A percentile compares a stretch with the other conserved stretches of the same genome.
Conservation (phyloP, 108 stramenopile genomes). For the Seminavis robusta region DNA sequence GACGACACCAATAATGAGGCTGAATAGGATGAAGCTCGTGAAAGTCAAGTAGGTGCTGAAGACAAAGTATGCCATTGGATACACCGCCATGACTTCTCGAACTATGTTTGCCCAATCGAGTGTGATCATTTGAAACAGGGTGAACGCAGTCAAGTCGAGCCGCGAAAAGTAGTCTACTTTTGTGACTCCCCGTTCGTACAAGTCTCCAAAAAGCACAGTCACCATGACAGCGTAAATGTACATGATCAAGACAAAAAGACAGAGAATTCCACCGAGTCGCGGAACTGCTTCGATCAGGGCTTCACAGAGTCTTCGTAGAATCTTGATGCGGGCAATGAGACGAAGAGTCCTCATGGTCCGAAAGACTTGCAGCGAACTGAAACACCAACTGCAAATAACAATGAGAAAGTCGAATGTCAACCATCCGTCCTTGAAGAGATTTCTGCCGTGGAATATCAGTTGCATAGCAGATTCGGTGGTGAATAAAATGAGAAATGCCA, state of each 20-base stretch:
- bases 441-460: constrained; percentile 16
- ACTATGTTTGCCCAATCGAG: constrained; percentile 45
- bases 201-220: constrained; percentile 32
- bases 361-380: constrained; percentile 16
- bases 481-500: constrained; percentile 36
- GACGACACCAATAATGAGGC: constrained; percentile 44
- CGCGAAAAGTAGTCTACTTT: constrained; percentile 37
- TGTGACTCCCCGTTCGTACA: constrained; percentile 24
- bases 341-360: constrained; percentile 42
- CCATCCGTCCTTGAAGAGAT: constrained; percentile 33
- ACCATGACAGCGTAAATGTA: constrained; percentile 44
- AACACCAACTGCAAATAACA: constrained; percentile 29
- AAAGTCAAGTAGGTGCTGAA: constrained; percentile 27
- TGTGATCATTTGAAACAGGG: constrained; percentile 49
- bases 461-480: constrained; percentile 40
- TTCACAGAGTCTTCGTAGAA: constrained; percentile 21
- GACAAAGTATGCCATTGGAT: constrained; percentile 28
- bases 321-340: constrained; percentile 24
- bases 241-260: constrained; percentile 26
- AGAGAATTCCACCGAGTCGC: constrained; percentile 18
- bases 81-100: constrained; percentile 25
- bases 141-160: constrained; percentile 27
- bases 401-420: constrained; percentile 38
- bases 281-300: constrained; percentile 30
- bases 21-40: constrained; percentile 34